phyloP scores from a whole-genome alignment of 176 grass and related monocot genomes.

The Chrysopogon serrulatus region DNA sequence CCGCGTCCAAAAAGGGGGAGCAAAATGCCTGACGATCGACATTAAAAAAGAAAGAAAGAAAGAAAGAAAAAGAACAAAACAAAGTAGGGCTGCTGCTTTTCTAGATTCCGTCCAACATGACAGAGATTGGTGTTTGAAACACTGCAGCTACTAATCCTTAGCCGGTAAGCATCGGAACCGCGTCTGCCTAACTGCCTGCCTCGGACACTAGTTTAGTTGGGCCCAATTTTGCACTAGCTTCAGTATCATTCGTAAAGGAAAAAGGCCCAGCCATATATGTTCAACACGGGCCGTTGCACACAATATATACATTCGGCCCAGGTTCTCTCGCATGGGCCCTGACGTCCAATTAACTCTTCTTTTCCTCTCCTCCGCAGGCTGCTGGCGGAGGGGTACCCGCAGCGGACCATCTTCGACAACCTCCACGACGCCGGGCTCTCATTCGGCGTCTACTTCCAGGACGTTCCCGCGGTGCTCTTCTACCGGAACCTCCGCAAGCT shows the following conservation, averaged over 20 bases:
- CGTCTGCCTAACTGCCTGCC: background rate
- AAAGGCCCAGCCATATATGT: background rate
- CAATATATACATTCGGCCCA: background rate
- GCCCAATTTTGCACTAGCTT: too few relatives aligned
- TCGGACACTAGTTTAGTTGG: background rate
- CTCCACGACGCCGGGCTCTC: slow-evolving; percentile 63
- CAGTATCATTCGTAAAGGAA: too few relatives aligned
- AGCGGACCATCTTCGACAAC: slow-evolving; percentile 89
- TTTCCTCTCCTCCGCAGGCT: background rate
- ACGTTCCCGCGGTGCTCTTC: slow-evolving; percentile 70
- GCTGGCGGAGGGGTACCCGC: slow-evolving; percentile 60
- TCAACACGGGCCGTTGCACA: background rate
- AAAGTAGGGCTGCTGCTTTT: background rate
- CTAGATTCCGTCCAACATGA: background rate
- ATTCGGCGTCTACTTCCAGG: slow-evolving; percentile 92
- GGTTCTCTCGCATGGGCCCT: background rate
- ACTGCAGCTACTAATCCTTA: background rate
- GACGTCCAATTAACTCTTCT: background rate
- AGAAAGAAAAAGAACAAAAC: background rate
- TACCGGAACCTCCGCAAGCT: slow-evolving; percentile 92
- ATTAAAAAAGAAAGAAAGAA: background rate
- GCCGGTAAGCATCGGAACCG: background rate
- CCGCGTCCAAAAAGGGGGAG: background rate
- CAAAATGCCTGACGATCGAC: too few relatives aligned
- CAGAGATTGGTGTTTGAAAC: background rate